phyloP scores from a whole-genome alignment of 345 rosid species.

The Ceriops zippeliana region DNA sequence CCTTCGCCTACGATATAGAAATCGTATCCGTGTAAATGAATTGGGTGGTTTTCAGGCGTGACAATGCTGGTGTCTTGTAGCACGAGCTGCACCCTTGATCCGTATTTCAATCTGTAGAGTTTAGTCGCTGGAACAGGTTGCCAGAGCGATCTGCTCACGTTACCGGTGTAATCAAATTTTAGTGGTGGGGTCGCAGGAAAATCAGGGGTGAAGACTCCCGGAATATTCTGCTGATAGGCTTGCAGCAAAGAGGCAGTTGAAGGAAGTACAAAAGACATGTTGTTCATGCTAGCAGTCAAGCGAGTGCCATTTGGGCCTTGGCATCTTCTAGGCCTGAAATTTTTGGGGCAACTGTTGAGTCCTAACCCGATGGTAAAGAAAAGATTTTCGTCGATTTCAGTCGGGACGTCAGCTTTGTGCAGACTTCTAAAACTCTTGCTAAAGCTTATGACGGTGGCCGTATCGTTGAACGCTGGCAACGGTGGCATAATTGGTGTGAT shows the following conservation, averaged over 20 bases:
- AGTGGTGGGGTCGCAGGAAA: slow-evolving; percentile 69
- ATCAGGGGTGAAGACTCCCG: slow-evolving; percentile 79
- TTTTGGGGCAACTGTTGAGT: slow-evolving; percentile 62
- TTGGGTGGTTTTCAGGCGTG: slow-evolving; percentile 84
- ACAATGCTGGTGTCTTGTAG: slow-evolving; percentile 79
- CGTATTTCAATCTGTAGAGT: slow-evolving; percentile 61
- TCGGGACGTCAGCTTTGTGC: slow-evolving; percentile 56
- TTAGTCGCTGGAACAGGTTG: slow-evolving; percentile 71
- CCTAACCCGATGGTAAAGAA: slow-evolving; percentile 79
- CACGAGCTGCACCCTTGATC: slow-evolving; percentile 75
- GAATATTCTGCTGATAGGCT: slow-evolving; percentile 59
- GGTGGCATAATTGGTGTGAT: slow-evolving; percentile 46
- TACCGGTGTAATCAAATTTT: slow-evolving; percentile 76
- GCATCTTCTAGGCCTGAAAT: slow-evolving; percentile 39
- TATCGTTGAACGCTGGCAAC: slow-evolving; percentile 73
- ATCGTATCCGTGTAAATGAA: slow-evolving; percentile 93
- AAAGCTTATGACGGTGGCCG: slow-evolving; percentile 65
- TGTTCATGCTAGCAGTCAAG: slow-evolving; percentile 84
- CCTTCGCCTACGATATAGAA: slow-evolving; percentile 81
- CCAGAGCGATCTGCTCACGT: slow-evolving; percentile 60
- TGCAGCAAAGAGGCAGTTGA: slow-evolving; percentile 62
- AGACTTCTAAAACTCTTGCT: slow-evolving; percentile 46
- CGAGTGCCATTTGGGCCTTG: slow-evolving; percentile 92
- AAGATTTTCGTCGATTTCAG: slow-evolving; percentile 57
- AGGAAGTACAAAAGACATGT: slow-evolving; percentile 73